Conservation (phyloP, 148 eudicot genomes). For the Rhododendron henanense region DNA sequence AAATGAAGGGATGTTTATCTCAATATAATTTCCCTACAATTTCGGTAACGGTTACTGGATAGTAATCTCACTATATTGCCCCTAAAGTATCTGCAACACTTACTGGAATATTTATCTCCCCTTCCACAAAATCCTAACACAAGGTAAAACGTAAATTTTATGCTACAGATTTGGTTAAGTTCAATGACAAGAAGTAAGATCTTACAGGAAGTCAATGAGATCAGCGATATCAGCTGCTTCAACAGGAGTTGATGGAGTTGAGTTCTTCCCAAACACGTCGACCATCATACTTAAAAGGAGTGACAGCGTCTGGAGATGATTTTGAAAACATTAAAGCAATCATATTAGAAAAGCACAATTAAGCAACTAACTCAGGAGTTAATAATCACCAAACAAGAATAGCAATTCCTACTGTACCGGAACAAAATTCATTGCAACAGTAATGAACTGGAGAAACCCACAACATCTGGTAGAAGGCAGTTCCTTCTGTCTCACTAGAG, state of each 20-base stretch:
- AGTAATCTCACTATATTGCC: neutral
- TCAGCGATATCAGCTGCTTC: constrained; percentile 89
- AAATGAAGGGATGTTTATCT: neutral
- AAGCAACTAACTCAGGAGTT: constrained; percentile 1
- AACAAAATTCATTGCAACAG: neutral
- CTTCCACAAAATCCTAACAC: neutral
- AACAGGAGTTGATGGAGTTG: constrained; percentile 63
- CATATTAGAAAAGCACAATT: neutral
- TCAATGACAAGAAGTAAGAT: neutral
- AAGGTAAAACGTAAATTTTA: neutral
- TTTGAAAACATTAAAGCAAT: constrained; percentile 1
- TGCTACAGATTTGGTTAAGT: neutral
- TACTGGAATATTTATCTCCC: neutral
- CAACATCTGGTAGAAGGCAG: neutral
- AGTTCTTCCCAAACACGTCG: constrained; percentile 89
- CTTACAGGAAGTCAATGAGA: constrained; percentile 94
- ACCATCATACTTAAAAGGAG: constrained; percentile 69
- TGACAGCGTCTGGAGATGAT: constrained; percentile 52
- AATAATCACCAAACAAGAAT: neutral
- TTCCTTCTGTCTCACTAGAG: neutral
- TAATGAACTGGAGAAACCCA: neutral
- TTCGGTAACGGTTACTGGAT: neutral
- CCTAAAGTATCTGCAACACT: neutral
- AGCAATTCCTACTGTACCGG: neutral
- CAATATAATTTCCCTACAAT: neutral